Evolutionary conservation across 2,329 filamentous ascomycete species (phyloP).

Genomic region (Emmonsiellopsis sp.): DNA sequence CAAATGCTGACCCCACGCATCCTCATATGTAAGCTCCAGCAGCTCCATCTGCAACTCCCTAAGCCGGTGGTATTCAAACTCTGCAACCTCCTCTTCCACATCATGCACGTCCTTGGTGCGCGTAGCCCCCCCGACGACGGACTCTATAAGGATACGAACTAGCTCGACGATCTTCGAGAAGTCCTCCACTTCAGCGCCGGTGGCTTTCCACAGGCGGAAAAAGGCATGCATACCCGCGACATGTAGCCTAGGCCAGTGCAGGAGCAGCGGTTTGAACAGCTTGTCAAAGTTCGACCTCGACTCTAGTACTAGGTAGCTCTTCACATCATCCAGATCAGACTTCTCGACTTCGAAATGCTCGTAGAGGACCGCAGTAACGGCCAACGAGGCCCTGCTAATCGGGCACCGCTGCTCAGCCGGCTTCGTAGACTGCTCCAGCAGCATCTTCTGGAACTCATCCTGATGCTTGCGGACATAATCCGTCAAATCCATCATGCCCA

Average conservation of each 20-base stretch:
- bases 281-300: conserved; percentile 71
- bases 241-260: conserved; percentile 90
- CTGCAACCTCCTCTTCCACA: conserved; percentile 77
- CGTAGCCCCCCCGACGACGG: conserved; percentile 72
- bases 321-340: conserved; percentile 66
- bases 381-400: conserved; percentile 74
- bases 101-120: conserved; percentile 77
- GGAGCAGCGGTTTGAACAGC: conserved; percentile 72
- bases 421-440: conserved; percentile 77
- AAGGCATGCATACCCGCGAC: conserved; percentile 78
- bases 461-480: conserved; percentile 90
- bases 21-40: conserved; percentile 82
- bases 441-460: conserved; percentile 81
- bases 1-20: conserved; percentile 86
- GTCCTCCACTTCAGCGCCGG: conserved; percentile 73
- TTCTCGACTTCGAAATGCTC: conserved; percentile 94
- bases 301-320: conserved; percentile 65
- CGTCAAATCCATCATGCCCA: conserved; percentile 95
- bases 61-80: conserved; percentile 69
- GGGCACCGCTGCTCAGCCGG: conserved; percentile 68
- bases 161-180: conserved; percentile 91
- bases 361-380: conserved; percentile 79
- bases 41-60: conserved; percentile 89
- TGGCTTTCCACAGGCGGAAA: conserved; percentile 85
- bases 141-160: conserved; percentile 79